Conservation (phyloP, 345 rosid species). For the Limnanthes douglasii region DNA sequence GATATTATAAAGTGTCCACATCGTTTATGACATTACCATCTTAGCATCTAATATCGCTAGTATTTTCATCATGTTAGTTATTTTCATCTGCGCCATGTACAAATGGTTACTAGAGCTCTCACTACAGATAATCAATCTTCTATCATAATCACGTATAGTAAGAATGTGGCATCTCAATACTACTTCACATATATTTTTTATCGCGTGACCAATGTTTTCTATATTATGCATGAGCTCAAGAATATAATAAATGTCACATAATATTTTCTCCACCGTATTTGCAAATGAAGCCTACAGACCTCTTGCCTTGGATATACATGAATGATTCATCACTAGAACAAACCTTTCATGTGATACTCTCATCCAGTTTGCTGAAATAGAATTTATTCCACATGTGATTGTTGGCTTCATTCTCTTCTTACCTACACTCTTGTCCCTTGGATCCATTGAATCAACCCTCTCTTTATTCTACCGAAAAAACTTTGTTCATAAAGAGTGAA, state of each 20-base stretch:
- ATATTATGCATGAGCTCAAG: background rate
- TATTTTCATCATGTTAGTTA: background rate
- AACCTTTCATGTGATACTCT: background rate
- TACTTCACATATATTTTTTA: background rate
- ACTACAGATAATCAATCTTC: background rate
- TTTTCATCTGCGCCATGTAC: background rate
- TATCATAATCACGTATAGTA: background rate
- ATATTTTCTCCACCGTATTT: background rate
- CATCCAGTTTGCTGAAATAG: background rate
- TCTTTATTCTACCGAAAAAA: no score
- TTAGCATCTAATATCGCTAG: no score
- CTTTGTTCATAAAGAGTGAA: no score
- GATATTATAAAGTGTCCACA: no score
- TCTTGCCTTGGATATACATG: no score
- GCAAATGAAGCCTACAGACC: background rate
- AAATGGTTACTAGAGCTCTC: background rate
- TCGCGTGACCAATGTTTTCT: background rate
- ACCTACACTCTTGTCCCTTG: no score
- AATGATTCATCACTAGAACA: no score
- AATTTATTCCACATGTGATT: background rate
- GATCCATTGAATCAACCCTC: no score
- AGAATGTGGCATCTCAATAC: background rate
- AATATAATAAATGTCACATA: background rate
- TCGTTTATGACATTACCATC: no score
- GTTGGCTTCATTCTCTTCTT: background rate